Evolutionary conservation across 2,329 filamentous ascomycete species (phyloP), one percentile per base, ranked within the genome.

Genomic region (Exutisphaerella laricina): DNA sequence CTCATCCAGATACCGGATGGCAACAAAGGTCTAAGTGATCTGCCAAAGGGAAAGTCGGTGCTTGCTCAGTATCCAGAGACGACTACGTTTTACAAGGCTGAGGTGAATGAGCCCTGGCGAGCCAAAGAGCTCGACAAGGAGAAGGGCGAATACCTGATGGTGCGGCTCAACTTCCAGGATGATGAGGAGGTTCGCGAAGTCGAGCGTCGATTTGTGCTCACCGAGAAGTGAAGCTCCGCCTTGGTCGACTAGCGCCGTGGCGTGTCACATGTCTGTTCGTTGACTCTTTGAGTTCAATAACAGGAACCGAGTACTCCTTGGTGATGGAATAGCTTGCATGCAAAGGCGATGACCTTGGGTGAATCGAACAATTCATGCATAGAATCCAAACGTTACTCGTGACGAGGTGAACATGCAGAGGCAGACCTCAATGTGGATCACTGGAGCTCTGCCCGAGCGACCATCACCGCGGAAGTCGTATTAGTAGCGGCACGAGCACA

Each of bases 1-100:
- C 64, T 74, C 14, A 71, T 74, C 39, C 68, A 70, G 7, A 66
- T 70, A 0, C 62, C 66, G 0, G 51, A 58, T 4, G 56, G 56
- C 10, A 72, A 72, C 39, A 56, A 58, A 18, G 65, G 61, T 4
- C 54, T 73, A 16, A 60, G 62, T 1, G 67, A 70, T 43, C 53
- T 74, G 14, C 51, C 57, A 10, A 64, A 67, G 32, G 62, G 66
- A 5, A 66, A 61, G 46, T 58, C 66, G n/a, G 71, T 74, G 1
- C 58, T 74, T 4, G 71, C 71, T 21, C 62, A 73, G 41, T 74
- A 74, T 48, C 71, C 71, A 1, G 66, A 69, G 14, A 74, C 71
- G 5, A 74, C 71, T n/a, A 74, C 71, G 1, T 74, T 74, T 49
- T 74, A 74, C 54, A 71, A 71, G 49, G 71, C 71, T 1, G 70